Evolutionary conservation across 1,139 yeast genomes (phyloP), one percentile per base, ranked within the genome.

Genomic region (Kodamaea sp.): DNA sequence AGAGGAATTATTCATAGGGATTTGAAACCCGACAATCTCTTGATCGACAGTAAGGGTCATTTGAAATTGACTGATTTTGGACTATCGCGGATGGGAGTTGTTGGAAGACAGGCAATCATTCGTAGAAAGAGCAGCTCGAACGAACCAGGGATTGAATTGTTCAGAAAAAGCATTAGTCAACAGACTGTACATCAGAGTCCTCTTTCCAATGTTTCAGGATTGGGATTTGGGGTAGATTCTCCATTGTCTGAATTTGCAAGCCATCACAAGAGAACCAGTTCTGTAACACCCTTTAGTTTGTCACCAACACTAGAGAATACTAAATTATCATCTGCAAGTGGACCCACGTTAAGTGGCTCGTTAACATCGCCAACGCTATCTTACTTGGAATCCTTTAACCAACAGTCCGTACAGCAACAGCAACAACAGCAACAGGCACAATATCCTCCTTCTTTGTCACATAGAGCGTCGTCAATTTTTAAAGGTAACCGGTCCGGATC

Each of bases 31-130:
- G 98, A 94, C 54, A 94, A 94, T 50, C 61, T 94, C 23, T 69
- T 94, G 47, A 89, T 94, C 46, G 97, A 90, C 55, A 70, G 78
- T 35, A 67, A 71, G 26, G 99, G 99, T 0, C 98, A 92, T 62
- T 63, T 92, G 45, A 94, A 92, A 57, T 64, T 94, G 43, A 90
- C 97, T 0, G 98, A 94, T 61, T 94, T 94, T 65, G 99, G 98
- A 1, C 70, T 94, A 31, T 86, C 96, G 4, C 69, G 96, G 54
- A 80, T 89, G 70, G 97, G 97, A 15, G 76, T 90, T 30, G 79
- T 88, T 24, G 86, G 90, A 24, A 78, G 97, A 58, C 96, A 88
- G 55, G 70, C 69, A 5, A 47, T 59, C 28, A 53, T 57, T 22
- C 72, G 72, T 26, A 46, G 78, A 16, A 67, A 66, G 31, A 70